Percentiles rank a stretch among this genome's conserved stretches.
phyloP scores from a whole-genome alignment of 148 eudicot genomes.

The Limonium bicolor region DNA sequence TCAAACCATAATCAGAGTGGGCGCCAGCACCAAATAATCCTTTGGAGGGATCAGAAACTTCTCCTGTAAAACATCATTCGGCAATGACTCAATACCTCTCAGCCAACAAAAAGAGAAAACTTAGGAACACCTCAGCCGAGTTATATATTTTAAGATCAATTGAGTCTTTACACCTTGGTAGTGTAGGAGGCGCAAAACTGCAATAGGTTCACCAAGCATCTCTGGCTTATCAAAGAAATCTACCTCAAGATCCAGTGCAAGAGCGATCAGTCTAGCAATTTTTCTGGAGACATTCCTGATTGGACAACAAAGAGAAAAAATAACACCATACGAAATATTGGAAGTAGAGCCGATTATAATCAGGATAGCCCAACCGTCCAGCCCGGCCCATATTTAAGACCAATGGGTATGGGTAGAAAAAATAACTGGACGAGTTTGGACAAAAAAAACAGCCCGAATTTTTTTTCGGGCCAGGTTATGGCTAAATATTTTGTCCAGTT shows the following conservation, averaged over 20 bases:
- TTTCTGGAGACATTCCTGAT: constrained; percentile 50
- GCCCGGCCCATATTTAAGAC: no score
- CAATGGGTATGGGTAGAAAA: no score
- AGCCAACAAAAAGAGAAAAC: no score
- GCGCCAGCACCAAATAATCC: constrained; percentile 96
- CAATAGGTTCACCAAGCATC: constrained; percentile 59
- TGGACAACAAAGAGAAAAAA: background rate
- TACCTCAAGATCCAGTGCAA: constrained; percentile 55
- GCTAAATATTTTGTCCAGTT: no score
- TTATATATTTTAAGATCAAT: no score
- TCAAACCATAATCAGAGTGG: constrained; percentile 80
- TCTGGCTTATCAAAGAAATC: constrained; percentile 63
- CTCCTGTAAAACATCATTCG: constrained; percentile 20
- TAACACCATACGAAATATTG: no score
- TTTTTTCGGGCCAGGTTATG: no score
- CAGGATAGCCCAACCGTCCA: no score
- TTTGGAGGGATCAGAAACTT: constrained; percentile 55
- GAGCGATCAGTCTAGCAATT: constrained; percentile 65
- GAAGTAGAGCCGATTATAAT: no score
- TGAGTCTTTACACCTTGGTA: constrained; percentile 46
- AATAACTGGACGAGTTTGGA: no score
- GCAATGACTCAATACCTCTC: background rate
- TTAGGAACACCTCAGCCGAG: no score
- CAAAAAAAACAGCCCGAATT: no score
- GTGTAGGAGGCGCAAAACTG: constrained; percentile 58